These are phyloP conservation scores for Plectranthus barbatus DNA, from an alignment of 257 asterid species.

Conservation along the genomic window DNA sequence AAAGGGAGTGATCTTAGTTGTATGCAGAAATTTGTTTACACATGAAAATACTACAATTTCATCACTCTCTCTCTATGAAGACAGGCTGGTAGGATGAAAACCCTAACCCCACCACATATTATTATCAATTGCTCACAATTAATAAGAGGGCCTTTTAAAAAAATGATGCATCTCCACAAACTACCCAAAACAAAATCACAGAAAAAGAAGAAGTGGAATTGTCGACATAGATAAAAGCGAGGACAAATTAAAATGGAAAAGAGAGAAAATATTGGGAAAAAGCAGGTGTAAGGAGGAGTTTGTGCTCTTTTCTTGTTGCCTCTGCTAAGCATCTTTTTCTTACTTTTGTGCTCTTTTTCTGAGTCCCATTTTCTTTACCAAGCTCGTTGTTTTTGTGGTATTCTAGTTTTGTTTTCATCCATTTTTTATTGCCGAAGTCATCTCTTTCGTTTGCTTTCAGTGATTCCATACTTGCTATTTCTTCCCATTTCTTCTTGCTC, in stretches of 20 bases:
- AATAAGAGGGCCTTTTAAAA: slow-evolving; percentile 32
- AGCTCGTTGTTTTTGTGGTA: slow-evolving; percentile 9
- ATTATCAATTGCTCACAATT: slow-evolving; percentile 34
- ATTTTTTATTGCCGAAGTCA: no score
- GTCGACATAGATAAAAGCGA: not conserved
- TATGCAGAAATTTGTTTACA: slow-evolving; percentile 24
- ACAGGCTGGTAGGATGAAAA: slow-evolving; percentile 67
- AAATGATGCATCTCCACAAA: slow-evolving; percentile 27
- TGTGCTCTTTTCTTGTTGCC: slow-evolving; percentile 56
- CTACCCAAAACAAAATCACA: slow-evolving; percentile 26
- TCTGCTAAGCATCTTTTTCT: slow-evolving; percentile 61
- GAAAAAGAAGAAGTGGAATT: slow-evolving; percentile 7
- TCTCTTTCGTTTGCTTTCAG: no score
- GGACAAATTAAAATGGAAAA: not conserved
- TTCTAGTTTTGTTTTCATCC: not conserved
- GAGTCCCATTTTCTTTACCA: slow-evolving; percentile 43
- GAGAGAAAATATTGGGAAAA: slow-evolving; percentile 23
- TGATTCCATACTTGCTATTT: slow-evolving; percentile 17
- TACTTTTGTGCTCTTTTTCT: slow-evolving; percentile 29
- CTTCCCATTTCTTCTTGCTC: slow-evolving; percentile 16
- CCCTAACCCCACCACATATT: slow-evolving; percentile 55
- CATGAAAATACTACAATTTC: not conserved
- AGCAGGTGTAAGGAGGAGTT: slow-evolving; percentile 24
- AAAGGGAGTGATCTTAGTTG: slow-evolving; percentile 11
- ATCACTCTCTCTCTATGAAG: slow-evolving; percentile 20